These are phyloP conservation scores for Grifola frondosa DNA, from an alignment of 1,284 basidiomycete species.

Conservation along the genomic window DNA sequence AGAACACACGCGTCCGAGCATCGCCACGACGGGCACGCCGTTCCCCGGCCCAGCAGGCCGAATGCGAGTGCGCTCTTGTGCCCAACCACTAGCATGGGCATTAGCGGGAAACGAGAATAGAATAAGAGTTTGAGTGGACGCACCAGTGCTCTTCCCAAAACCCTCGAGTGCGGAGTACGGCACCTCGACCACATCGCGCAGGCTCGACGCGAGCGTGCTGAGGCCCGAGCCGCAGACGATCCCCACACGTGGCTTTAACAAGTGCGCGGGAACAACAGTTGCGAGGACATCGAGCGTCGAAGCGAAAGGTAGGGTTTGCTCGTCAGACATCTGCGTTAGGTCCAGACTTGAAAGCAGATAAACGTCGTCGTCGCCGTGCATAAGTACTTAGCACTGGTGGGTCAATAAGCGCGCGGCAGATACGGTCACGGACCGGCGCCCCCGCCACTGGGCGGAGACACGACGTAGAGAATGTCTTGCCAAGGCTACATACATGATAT, in stretches of 20 bases:
- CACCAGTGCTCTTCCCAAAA: slow-evolving; percentile 75
- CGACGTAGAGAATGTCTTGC: too few relatives aligned
- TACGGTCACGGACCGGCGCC: too few relatives aligned
- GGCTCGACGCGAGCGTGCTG: slow-evolving; percentile 58
- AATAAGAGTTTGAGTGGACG: slow-evolving; percentile 15
- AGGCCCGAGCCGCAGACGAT: slow-evolving; percentile 80
- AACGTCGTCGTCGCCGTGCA: too few relatives aligned
- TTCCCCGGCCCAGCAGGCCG: slow-evolving; percentile 62
- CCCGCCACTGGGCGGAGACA: too few relatives aligned
- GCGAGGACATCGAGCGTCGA: slow-evolving; percentile 40
- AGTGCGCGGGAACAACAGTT: slow-evolving; percentile 38
- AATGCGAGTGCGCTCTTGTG: slow-evolving; percentile 79
- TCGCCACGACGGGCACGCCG: slow-evolving; percentile 74
- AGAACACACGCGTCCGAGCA: slow-evolving; percentile 70
- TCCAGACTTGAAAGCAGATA: too few relatives aligned
- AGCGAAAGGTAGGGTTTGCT: slow-evolving; percentile 30
- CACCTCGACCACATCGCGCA: slow-evolving; percentile 55
- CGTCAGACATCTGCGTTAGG: not conserved
- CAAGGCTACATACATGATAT: too few relatives aligned
- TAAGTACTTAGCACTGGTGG: too few relatives aligned
- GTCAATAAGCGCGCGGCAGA: too few relatives aligned
- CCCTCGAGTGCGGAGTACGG: slow-evolving; percentile 64
- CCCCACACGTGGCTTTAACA: slow-evolving; percentile 63
- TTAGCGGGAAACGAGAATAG: not conserved
- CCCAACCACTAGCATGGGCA: slow-evolving; percentile 54